phyloP scores from a whole-genome alignment of 176 grass and related monocot species.

The Triticum aestivum region IWGSC_CS_RefSeq_v2.1 NC_057799.1:65093208-65093707 shows the following conservation, averaged over 20 bases:
- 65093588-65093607: neutral
- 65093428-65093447: constrained; percentile 1
- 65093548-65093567: constrained; percentile 59
- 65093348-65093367: neutral
- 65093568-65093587: constrained; percentile 4
- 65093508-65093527: constrained; percentile 80
- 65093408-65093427: neutral
- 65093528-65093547: constrained; percentile 80
- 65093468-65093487: neutral
- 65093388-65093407: neutral
- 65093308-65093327: neutral
- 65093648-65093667: neutral
- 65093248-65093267: neutral
- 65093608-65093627: neutral
- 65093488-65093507: constrained; percentile 63
- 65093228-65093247: constrained; percentile 11
- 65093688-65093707: neutral
- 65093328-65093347: constrained; percentile 1
- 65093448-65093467: constrained; percentile 22
- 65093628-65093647: neutral
- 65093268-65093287: neutral
- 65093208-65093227: neutral
- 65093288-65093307: constrained; percentile 26
- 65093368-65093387: constrained; percentile 15
- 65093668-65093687: neutral